Base-by-base conservation (phyloP, 345 rosid genomes). In the Eucalyptus erythrocorys region DNA sequence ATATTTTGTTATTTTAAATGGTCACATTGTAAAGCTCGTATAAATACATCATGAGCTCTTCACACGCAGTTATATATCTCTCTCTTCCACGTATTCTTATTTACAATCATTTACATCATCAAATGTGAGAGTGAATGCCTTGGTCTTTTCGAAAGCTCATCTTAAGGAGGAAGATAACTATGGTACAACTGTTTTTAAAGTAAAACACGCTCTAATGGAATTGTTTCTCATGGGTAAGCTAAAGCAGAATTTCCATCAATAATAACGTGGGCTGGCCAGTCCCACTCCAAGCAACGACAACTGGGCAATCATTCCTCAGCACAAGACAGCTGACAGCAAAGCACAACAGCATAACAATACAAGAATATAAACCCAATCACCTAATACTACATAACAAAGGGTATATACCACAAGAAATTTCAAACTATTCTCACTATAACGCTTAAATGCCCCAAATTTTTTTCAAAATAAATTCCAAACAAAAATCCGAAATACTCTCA, bases 401-500 rank as follows among this genome's bases (percentile, higher is more conserved):
- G 57, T 8, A 19, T 19, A 21, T 51, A 51, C 10, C 57, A 51
- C 0, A 51, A 9, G 21, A 21, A 51, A 3, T 51, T 21, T 51
- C 10, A 51, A 51, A 51, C 21, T 21, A 21, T 51, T 51, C 57
- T 51, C 24, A 51, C 26, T 21, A 19, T 51, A 19, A 51, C 8
- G 26, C 10, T 19, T 19, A 51, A 19, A 51, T 1, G 2, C 10
- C 26, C 5, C 26, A 19, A 51, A 19, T 21, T 51, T 51, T 43
- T 43, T 43, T 43, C 47, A 1, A 43, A 43, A 43, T n/a, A 43
- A 43, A 43, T 43, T 51, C 4, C 24, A 51, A 51, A 51, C 1
- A 19, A 19, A 19, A 19, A 1, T 22, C 7, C 19, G 5, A 19
- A 51, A 51, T 19, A 3, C 0, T 4, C 1, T 51, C 10, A 19